Percentiles rank a stretch among this genome's conserved stretches.
phyloP scores from a whole-genome alignment of 78 protist genomes.

The Dictyostelium discoideum region DNA sequence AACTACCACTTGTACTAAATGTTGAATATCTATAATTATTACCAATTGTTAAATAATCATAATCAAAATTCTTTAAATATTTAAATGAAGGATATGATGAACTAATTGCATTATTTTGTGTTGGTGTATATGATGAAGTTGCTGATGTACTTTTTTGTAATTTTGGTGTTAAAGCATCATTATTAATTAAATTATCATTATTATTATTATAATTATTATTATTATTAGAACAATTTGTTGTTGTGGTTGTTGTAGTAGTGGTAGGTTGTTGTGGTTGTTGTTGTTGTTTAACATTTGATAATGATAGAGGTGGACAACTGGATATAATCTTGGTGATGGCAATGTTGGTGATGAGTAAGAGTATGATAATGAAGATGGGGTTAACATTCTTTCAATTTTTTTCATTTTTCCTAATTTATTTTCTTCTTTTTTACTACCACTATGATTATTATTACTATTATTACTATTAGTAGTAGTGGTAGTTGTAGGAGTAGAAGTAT shows the following conservation, averaged over 20 bases:
- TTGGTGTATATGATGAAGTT: not conserved
- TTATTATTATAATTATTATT: not conserved
- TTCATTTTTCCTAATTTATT: not conserved
- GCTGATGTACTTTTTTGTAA: constrained; percentile 11
- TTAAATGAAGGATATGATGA: constrained; percentile 4
- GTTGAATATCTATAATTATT: not conserved
- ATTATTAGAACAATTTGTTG: not conserved
- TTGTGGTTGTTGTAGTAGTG: not conserved
- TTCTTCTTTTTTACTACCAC: not conserved
- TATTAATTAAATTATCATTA: not conserved
- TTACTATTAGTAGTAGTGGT: too few species aligned
- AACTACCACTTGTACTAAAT: not conserved
- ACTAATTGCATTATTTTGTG: not conserved
- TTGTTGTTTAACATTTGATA: not conserved
- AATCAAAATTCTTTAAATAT: not conserved
- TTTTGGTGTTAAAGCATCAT: not conserved
- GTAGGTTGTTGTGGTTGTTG: not conserved
- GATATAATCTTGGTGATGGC: constrained; percentile 5
- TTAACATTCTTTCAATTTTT: not conserved
- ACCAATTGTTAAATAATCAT: not conserved
- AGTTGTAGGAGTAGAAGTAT: too few species aligned
- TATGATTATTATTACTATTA: not conserved
- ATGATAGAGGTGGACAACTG: not conserved
- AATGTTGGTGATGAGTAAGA: not conserved
- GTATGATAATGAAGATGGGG: not conserved